Base-by-base conservation (phyloP, 257 asterid genomes). In the Jasminum sambac region DNA sequence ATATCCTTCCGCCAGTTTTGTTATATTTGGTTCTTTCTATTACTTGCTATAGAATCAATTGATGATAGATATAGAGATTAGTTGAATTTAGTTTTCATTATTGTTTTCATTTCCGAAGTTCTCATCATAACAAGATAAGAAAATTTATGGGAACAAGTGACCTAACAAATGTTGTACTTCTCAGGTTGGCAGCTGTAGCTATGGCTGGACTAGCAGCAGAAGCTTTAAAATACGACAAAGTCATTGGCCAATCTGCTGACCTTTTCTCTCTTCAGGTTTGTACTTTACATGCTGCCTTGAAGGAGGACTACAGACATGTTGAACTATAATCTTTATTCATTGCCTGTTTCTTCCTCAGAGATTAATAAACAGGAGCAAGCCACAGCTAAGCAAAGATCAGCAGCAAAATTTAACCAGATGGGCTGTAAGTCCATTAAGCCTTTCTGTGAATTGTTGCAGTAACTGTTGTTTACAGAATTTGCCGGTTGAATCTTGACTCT, bases 131-230 rank as follows among this genome's bases (percentile, higher is more conserved):
- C 21, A 21, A 23, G 2, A 52, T 17, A 6, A 25, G 60, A 52
- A 52, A 52, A n/a, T n/a, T 19, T 52, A 5, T 19, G 25, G 21
- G 36, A 55, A 23, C 62, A 9, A 8, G 36, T 2, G 34, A 8
- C 62, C 62, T 10, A 55, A 37, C 44, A 30, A 63, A 65, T 6
- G 44, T 11, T 66, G 36, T 59, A n/a, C 38, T 69, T 73, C 69
- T 69, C 85, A 94, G 98, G 88, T 73, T 94, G 66, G 98, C 97
- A 44, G 96, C 89, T 24, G 95, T 94, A 52, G 95, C 97, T 36
- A 89, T 94, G 97, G 98, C 96, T 40, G 97, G 98, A 62, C 79
- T 93, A 41, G 98, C 98, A 41, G 97, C 98, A 19, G 98, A 90
- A 81, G 98, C 96, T 80, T 79, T 94, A 64, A 86, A 87, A 73